Percentiles rank a stretch among this genome's conserved stretches.
These are phyloP conservation scores for Rhynchospora pubera DNA, from an alignment of 176 grass and related monocot genomes.

Conservation along the genomic window DNA sequence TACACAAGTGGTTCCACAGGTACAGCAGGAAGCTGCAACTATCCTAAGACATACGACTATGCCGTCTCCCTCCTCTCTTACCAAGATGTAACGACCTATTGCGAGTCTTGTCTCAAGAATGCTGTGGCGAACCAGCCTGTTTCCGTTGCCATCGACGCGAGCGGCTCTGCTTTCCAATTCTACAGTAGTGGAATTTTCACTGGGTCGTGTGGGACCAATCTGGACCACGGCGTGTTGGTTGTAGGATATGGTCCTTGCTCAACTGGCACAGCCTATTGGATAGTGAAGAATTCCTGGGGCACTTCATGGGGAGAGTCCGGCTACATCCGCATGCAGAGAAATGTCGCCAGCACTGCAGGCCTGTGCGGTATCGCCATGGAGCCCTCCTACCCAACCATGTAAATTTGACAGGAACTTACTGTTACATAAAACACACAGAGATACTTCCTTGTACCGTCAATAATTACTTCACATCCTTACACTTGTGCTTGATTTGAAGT, in stretches of 20 bases:
- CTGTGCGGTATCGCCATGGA: slow-evolving; percentile 35
- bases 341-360: background rate
- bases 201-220: slow-evolving; percentile 13
- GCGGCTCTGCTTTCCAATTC: slow-evolving; percentile 20
- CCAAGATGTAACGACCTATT: slow-evolving; percentile 23
- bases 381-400: slow-evolving; percentile 28
- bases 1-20: slow-evolving; percentile 23
- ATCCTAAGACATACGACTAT: background rate
- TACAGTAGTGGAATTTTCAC: slow-evolving; percentile 23
- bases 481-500: no score
- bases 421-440: no score
- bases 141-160: slow-evolving; percentile 35
- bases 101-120: slow-evolving; percentile 24
- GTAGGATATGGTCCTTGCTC: slow-evolving; percentile 32
- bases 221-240: slow-evolving; percentile 28
- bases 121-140: slow-evolving; percentile 33
- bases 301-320: slow-evolving; percentile 36
- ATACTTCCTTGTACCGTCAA: no score
- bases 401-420: background rate
- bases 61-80: slow-evolving; percentile 25
- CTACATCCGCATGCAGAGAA: slow-evolving; percentile 32
- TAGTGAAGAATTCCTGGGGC: slow-evolving; percentile 52
- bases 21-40: slow-evolving; percentile 10
- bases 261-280: slow-evolving; percentile 37
- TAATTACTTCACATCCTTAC: no score